A percentile compares a stretch with the other conserved stretches of the same genome.
These are phyloP conservation scores for Mortierella sp. DNA, from an alignment of 371 early-diverging fungal genomes.

Conservation along the genomic window DNA sequence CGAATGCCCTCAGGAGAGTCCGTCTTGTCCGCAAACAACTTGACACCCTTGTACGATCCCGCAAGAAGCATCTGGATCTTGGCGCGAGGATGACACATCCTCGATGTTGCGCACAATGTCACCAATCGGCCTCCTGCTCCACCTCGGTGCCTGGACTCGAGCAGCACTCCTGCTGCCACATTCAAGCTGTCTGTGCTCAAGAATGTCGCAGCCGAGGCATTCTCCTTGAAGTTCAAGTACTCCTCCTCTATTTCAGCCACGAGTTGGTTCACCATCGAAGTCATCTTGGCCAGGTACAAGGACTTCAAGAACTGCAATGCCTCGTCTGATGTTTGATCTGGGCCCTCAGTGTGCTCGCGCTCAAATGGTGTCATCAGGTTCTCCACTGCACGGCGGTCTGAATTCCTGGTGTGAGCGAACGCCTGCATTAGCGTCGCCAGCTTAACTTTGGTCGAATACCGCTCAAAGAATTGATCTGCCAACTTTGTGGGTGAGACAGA, in stretches of 20 bases:
- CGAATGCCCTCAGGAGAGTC: constrained; percentile 8
- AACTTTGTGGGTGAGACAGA: background rate
- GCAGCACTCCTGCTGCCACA: constrained; percentile 53
- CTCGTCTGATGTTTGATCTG: constrained; percentile 16
- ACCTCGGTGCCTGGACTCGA: constrained; percentile 35
- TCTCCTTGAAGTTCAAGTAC: constrained; percentile 21
- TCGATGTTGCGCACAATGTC: constrained; percentile 24
- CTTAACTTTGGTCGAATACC: constrained; percentile 30
- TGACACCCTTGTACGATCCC: constrained; percentile 40
- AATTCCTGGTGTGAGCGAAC: constrained; percentile 53
- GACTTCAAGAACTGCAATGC: constrained; percentile 30
- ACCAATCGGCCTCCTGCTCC: constrained; percentile 23
- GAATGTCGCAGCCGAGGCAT: constrained; percentile 26
- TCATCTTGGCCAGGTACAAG: constrained; percentile 34
- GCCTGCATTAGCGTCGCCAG: constrained; percentile 54
- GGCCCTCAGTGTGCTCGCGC: constrained; percentile 2
- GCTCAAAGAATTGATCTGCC: constrained; percentile 41
- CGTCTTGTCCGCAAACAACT: constrained; percentile 27
- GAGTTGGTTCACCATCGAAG: constrained; percentile 18
- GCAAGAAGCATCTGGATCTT: constrained; percentile 54
- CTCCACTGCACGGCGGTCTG: constrained; percentile 41
- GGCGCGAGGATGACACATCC: constrained; percentile 24
- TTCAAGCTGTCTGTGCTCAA: constrained; percentile 17
- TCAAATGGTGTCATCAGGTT: constrained; percentile 47
- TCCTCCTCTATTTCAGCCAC: constrained; percentile 22